Evolutionary conservation across 768 basidiomycete genomes (phyloP).

Genomic region (Naganishia onofrii): DNA sequence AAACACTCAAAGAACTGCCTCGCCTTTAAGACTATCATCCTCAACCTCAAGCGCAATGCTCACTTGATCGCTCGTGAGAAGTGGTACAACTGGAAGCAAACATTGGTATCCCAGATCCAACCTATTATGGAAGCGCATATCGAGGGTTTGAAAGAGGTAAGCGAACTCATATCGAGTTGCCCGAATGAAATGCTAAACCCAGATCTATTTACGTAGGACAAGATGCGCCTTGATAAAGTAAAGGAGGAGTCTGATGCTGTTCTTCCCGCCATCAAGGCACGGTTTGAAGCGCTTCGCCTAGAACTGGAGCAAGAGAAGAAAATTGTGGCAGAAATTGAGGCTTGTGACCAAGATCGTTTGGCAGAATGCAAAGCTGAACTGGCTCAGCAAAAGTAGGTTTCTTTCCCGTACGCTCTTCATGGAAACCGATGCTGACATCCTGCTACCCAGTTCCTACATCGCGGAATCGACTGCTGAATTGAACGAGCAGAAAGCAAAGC

Average conservation of each 20-base stretch:
- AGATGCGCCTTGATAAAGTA: constrained; percentile 37
- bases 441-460: constrained; percentile 43
- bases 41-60: constrained; percentile 48
- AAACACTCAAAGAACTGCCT: no score
- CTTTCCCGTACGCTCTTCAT: background rate
- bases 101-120: constrained; percentile 41
- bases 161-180: constrained; percentile 10
- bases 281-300: constrained; percentile 40
- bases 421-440: background rate
- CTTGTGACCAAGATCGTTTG: constrained; percentile 49
- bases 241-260: constrained; percentile 31
- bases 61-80: constrained; percentile 45
- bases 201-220: constrained; percentile 37
- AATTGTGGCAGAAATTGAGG: constrained; percentile 44
- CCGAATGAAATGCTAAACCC: background rate
- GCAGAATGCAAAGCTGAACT: constrained; percentile 40
- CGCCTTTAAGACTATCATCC: constrained; percentile 32
- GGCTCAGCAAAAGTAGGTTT: constrained; percentile 44
- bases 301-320: constrained; percentile 47
- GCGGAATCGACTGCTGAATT: constrained; percentile 44
- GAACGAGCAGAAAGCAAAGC: constrained; percentile 41
- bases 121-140: constrained; percentile 39
- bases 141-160: constrained; percentile 42
- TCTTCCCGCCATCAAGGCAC: constrained; percentile 42
- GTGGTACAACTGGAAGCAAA: constrained; percentile 52